Evolutionary conservation across 176 grass and related monocot species (phyloP).

Genomic region (Stipa capillata): DNA sequence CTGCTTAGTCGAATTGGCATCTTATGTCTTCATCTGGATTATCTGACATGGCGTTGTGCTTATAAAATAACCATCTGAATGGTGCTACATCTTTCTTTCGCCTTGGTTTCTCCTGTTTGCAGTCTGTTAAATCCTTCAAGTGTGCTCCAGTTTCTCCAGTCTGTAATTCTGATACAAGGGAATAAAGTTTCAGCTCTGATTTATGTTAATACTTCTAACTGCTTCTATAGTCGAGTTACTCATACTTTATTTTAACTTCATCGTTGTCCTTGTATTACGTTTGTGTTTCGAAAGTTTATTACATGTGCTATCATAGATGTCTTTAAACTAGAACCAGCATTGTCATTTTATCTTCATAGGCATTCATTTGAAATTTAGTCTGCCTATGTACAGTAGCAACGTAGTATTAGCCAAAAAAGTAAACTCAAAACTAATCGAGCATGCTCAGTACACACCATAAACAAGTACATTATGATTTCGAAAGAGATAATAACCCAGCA

Average conservation of each 20-base stretch:
- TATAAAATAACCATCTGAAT: not conserved
- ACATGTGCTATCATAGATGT: too few relatives aligned
- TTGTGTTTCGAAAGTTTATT: not conserved
- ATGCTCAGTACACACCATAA: too few relatives aligned
- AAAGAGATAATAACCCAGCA: not conserved
- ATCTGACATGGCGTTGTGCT: not conserved
- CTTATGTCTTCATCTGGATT: slow-evolving; percentile 2
- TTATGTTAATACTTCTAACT: not conserved
- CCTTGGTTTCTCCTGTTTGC: not conserved
- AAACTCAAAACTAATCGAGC: too few relatives aligned
- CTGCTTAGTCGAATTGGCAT: not conserved
- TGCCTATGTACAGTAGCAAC: not conserved
- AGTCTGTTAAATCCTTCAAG: not conserved
- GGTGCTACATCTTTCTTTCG: not conserved
- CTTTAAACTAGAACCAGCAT: not conserved
- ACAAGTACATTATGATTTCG: not conserved
- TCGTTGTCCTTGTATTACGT: not conserved
- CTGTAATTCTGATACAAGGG: slow-evolving; percentile 8
- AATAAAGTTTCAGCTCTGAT: not conserved
- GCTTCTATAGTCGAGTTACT: not conserved
- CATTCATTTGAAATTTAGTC: not conserved
- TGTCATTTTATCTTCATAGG: not conserved
- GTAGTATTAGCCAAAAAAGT: too few relatives aligned
- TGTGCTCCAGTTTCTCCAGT: not conserved
- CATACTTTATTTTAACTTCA: not conserved